phyloP scores from a whole-genome alignment of 2,329 filamentous ascomycete genomes.

The Nothopassalora personata region DNA sequence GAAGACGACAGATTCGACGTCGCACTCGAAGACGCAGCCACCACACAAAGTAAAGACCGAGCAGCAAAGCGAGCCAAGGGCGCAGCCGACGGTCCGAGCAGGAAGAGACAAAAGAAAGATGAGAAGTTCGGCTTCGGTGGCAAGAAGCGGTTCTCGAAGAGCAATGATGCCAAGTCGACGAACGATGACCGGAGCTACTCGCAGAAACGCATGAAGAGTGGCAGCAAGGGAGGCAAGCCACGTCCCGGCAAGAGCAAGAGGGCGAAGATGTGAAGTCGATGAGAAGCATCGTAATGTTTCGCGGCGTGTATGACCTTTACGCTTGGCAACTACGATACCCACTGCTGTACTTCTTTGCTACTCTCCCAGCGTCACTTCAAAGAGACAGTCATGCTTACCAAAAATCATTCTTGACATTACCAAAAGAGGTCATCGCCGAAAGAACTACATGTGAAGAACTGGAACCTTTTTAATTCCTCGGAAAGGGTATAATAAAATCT shows the following conservation, averaged over 20 bases:
- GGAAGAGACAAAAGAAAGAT: slow-evolving; percentile 88
- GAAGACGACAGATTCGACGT: slow-evolving; percentile 91
- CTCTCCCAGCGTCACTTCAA: too few relatives aligned
- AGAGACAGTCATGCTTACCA: too few relatives aligned
- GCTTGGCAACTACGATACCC: not conserved
- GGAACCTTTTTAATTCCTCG: too few relatives aligned
- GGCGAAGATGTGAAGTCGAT: slow-evolving; percentile 18
- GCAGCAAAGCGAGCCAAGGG: slow-evolving; percentile 36
- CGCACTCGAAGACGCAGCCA: slow-evolving; percentile 65
- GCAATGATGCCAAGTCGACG: slow-evolving; percentile 77
- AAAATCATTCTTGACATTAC: not conserved
- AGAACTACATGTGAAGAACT: too few relatives aligned
- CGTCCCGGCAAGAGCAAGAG: slow-evolving; percentile 41
- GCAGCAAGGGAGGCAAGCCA: slow-evolving; percentile 28
- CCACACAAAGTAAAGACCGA: slow-evolving; percentile 43
- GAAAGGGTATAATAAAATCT: not conserved
- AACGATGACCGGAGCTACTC: slow-evolving; percentile 78
- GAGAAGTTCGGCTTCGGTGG: slow-evolving; percentile 92
- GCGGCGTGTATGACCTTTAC: not conserved
- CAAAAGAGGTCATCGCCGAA: too few relatives aligned
- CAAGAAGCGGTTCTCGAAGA: slow-evolving; percentile 89
- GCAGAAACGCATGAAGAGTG: slow-evolving; percentile 75
- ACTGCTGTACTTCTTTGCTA: not conserved
- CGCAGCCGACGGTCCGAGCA: slow-evolving; percentile 41
- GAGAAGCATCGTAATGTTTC: not conserved